Evolutionary conservation across 805 yeast genomes (phyloP), one percentile per base, ranked within the genome.

Genomic region (Starmerella vaccinii): DNA sequence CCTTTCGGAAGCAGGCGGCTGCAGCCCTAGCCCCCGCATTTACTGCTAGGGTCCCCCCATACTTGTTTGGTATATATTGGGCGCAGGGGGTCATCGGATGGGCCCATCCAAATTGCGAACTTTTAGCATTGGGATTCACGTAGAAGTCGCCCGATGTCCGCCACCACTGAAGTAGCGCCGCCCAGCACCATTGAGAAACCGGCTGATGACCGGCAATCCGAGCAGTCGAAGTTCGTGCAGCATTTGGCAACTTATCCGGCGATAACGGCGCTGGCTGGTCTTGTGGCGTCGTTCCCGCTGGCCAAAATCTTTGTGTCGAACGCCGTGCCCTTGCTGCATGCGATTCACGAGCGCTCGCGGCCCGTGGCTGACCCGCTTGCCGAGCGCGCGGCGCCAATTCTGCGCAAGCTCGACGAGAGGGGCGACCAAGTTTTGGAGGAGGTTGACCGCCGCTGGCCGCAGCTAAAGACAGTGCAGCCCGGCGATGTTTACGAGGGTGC

Each of bases 361-460:
- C 55, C 57, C 15, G 61, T 64, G 18, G 50, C 63, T 4, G 65
- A 65, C 47, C 70, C 71, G 29, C 57, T 66, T 7, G 62, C 65
- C 32, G 66, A 66, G 48, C 57, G 66, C 18, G 65, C 76, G 13
- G 67, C 72, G 49, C 76, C 78, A 19, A 68, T 76, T 5, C 64
- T 77, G 39, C 61, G 64, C 43, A 65, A 70, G 41, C 71, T 74
- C 22, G 84, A 84, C 64, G 71, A 69, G 47, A 63, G 69, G 27
- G 72, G 81, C n/a, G 82, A 83, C 57, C 59, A 68, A 27, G 67
- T 76, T n/a, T 75, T 88, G 58, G 63, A 62, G 51, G 62, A 70
- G 32, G 68, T 86, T 39, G 95, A 88, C 59, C 63, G 65, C 52
- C 62, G 67, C 38, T 68, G 77, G 19, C 95, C 95, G 3, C 68